Evolutionary conservation across 2,329 filamentous ascomycete species (phyloP), one percentile per base, ranked within the genome.

Genomic region (Cladosporium velox): DNA sequence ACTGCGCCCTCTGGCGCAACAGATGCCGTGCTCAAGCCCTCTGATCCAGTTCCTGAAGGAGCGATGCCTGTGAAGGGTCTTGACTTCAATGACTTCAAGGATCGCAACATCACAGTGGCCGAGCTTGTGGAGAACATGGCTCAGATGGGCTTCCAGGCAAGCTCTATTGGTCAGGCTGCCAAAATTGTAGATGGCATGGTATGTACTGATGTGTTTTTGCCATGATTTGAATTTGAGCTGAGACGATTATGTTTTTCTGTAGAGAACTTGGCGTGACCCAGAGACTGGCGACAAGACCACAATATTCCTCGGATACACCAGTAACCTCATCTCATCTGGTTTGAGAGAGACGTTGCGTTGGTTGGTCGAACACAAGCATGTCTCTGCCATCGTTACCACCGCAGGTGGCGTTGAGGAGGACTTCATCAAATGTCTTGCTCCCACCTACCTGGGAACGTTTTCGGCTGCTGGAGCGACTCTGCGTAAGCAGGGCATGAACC

Each of bases 101-200:
- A 87, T 44, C 85, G 86, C 65, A 87, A 90, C 68, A 90, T 97
- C 75, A 96, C 93, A 0, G 93, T 91, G 62, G 90, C 93, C 38
- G 91, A 97, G 76, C 84, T 99, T 70, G 86, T 95, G 28, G 83
- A 88, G 65, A 89, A 90, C 67, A 95, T 98, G 89, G 86, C 86
- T 64, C 85, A 88, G 78, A 97, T 96, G 90, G 95, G 91, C 18
- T 93, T 93, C 73, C 91, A 93, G 78, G 90, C 90, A 32, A 90
- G 86, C 66, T 90, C 92, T 24, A 89, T 97, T 72, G 90, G 89
- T 38, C 92, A 96, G 75, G 95, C 94, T 14, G 89, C 95, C 69
- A 86, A 91, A 67, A 96, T 98, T 75, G 93, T 99, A 77, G 95
- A 99, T 76, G 89, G 92, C 68, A 99, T 99, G 95, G 93, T 96